Conservation (phyloP, 1,284 basidiomycete genomes). For the Cutaneotrichosporon sp. region DNA sequence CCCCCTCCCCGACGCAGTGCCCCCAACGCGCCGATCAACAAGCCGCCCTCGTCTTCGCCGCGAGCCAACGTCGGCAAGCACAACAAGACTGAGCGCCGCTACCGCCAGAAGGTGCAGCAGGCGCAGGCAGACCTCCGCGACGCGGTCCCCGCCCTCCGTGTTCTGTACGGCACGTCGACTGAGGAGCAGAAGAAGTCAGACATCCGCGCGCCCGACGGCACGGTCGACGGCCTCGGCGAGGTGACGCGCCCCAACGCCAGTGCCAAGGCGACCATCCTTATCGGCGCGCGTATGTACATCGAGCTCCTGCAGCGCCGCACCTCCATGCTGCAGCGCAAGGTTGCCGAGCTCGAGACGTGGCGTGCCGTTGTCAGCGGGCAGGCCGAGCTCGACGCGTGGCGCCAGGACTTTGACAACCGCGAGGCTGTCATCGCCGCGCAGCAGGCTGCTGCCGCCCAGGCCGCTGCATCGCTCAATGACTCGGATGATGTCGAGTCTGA, state of each 20-base stretch:
- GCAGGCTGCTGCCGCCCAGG: slow-evolving; percentile 24
- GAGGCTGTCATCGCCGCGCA: slow-evolving; percentile 35
- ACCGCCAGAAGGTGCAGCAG: slow-evolving; percentile 53
- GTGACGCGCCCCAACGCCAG: slow-evolving; percentile 51
- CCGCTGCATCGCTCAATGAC: slow-evolving; percentile 28
- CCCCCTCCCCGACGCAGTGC: slow-evolving; percentile 27
- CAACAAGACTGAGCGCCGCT: slow-evolving; percentile 54
- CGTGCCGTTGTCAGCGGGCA: slow-evolving; percentile 40
- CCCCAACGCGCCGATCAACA: slow-evolving; percentile 27
- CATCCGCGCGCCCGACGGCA: slow-evolving; percentile 44
- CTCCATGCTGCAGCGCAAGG: slow-evolving; percentile 40
- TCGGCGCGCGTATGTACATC: slow-evolving; percentile 53
- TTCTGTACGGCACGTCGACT: slow-evolving; percentile 51
- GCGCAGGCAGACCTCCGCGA: slow-evolving; percentile 53
- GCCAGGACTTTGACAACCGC: slow-evolving; percentile 38
- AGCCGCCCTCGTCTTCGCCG: slow-evolving; percentile 12
- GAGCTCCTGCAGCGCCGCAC: slow-evolving; percentile 48
- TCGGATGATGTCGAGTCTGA: slow-evolving; percentile 33
- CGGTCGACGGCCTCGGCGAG: slow-evolving; percentile 52
- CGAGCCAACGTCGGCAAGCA: slow-evolving; percentile 46
- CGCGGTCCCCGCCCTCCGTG: slow-evolving; percentile 50
- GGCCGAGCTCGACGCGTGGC: slow-evolving; percentile 37
- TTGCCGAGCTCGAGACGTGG: slow-evolving; percentile 42
- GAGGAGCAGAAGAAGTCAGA: slow-evolving; percentile 48
- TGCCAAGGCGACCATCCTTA: slow-evolving; percentile 52